Conservation (phyloP, 108 stramenopile species). For the Nannochloropsis oceanica region DNA sequence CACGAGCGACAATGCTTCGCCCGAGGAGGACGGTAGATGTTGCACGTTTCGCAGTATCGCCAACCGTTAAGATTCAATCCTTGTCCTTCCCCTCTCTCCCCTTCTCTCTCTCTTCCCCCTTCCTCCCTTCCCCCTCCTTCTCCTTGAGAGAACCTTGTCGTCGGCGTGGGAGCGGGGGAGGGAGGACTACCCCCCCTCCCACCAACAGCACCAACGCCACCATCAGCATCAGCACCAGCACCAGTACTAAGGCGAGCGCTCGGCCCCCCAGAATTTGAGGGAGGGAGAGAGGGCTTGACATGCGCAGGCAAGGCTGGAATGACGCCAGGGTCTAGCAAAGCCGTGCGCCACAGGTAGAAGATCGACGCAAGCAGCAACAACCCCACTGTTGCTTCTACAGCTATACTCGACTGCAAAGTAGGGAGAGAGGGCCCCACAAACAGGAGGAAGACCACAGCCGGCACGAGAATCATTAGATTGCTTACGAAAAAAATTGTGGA, state of each 20-base stretch:
- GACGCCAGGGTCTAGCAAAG: background rate
- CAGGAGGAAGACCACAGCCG: background rate
- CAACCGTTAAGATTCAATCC: slow-evolving; percentile 3
- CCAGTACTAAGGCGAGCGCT: too few species aligned
- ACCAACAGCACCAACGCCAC: too few species aligned
- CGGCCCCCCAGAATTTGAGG: background rate
- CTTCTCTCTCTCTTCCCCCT: too few species aligned
- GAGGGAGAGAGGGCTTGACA: background rate
- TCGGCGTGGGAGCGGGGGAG: background rate
- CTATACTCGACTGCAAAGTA: background rate
- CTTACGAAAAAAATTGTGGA: background rate
- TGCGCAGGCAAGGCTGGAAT: background rate
- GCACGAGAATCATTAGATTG: background rate
- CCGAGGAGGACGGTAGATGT: slow-evolving; percentile 41
- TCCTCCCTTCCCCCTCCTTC: background rate
- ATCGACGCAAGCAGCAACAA: background rate
- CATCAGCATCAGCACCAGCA: too few species aligned
- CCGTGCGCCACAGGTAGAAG: background rate
- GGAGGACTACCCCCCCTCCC: too few species aligned
- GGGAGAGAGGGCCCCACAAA: background rate
- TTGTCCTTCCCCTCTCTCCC: background rate
- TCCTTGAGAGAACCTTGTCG: background rate
- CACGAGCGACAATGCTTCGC: slow-evolving; percentile 43
- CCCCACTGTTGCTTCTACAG: background rate
- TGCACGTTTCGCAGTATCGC: slow-evolving; percentile 42